Evolutionary conservation across 495 filamentous ascomycete species (phyloP).

Genomic region (Amorphotheca resinae): DNA sequence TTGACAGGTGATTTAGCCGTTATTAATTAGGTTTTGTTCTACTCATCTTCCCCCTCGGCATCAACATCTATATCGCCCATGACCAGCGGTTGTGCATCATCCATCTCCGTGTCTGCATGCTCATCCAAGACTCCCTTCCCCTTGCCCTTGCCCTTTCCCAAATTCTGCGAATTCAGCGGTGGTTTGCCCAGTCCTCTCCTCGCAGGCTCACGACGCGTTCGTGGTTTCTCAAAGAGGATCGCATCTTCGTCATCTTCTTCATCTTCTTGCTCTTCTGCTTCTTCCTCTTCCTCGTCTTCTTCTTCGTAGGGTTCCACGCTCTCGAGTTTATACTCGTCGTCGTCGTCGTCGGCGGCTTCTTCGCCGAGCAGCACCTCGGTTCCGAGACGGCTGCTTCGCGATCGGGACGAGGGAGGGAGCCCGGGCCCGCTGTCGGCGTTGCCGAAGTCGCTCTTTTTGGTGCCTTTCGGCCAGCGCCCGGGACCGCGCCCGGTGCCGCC

Average conservation of each 20-base stretch:
- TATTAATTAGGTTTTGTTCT: too few relatives aligned
- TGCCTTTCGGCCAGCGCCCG: conserved; percentile 41
- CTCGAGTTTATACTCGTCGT: too few relatives aligned
- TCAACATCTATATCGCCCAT: conserved; percentile 13
- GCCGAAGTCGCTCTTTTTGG: conserved; percentile 43
- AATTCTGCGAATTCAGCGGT: conserved; percentile 6
- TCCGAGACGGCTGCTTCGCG: conserved; percentile 22
- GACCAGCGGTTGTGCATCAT: background rate
- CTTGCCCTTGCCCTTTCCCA: conserved; percentile 21
- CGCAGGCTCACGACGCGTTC: conserved; percentile 1
- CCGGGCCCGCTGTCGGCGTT: conserved; percentile 43
- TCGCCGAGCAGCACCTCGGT: conserved; percentile 16
- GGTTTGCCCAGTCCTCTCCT: conserved; percentile 15
- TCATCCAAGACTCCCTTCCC: conserved; percentile 12
- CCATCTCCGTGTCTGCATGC: conserved; percentile 14
- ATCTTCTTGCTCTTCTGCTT: conserved; percentile 26
- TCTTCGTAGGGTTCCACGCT: too few relatives aligned
- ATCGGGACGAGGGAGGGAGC: conserved; percentile 36
- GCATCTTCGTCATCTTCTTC: conserved; percentile 22
- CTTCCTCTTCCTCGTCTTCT: conserved; percentile 5
- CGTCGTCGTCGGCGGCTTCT: conserved; percentile 21
- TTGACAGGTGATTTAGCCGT: too few relatives aligned
- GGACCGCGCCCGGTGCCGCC: conserved; percentile 40
- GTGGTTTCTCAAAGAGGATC: conserved; percentile 19
- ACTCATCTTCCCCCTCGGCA: conserved; percentile 21